Conservation (phyloP, 2,329 filamentous ascomycete genomes). For the Ramularia endophylla region DNA sequence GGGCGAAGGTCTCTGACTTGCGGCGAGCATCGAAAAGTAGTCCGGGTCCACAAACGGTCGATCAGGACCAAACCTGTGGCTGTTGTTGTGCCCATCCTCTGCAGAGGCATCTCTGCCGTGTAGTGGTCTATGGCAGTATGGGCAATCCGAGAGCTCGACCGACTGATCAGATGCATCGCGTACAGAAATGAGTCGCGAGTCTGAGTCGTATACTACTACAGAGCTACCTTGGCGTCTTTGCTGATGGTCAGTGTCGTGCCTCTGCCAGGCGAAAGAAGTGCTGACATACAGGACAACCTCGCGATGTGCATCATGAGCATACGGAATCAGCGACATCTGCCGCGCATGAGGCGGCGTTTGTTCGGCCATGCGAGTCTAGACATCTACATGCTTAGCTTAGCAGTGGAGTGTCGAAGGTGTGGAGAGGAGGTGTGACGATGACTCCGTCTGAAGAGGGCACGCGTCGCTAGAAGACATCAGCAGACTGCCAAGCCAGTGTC, state of each 20-base stretch:
- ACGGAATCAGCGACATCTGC: slow-evolving; percentile 68
- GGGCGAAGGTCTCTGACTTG: slow-evolving; percentile 39
- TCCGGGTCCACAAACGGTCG: slow-evolving; percentile 71
- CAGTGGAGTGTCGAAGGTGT: neutral
- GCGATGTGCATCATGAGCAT: slow-evolving; percentile 59
- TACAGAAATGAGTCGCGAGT: slow-evolving; percentile 78
- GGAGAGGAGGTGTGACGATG: neutral
- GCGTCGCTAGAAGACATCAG: neutral
- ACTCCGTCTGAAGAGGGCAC: too few relatives aligned
- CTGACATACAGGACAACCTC: slow-evolving; percentile 71
- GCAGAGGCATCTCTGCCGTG: slow-evolving; percentile 41
- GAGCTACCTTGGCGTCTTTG: slow-evolving; percentile 82
- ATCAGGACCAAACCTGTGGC: slow-evolving; percentile 43
- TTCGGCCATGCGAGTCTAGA: neutral
- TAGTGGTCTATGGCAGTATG: slow-evolving; percentile 78
- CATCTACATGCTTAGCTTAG: neutral
- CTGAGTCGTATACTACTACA: slow-evolving; percentile 83
- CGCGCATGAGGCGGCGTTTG: slow-evolving; percentile 22
- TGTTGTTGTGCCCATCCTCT: slow-evolving; percentile 30
- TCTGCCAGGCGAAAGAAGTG: slow-evolving; percentile 4
- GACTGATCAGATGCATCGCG: slow-evolving; percentile 53
- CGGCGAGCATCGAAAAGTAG: slow-evolving; percentile 89
- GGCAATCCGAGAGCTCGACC: slow-evolving; percentile 65
- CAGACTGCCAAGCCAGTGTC: neutral
- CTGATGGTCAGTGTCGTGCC: slow-evolving; percentile 1